A percentile compares a stretch with the other conserved stretches of the same genome.
Evolutionary conservation across 305 asterid species (phyloP).

Genomic region (Solanum chacoense): DNA sequence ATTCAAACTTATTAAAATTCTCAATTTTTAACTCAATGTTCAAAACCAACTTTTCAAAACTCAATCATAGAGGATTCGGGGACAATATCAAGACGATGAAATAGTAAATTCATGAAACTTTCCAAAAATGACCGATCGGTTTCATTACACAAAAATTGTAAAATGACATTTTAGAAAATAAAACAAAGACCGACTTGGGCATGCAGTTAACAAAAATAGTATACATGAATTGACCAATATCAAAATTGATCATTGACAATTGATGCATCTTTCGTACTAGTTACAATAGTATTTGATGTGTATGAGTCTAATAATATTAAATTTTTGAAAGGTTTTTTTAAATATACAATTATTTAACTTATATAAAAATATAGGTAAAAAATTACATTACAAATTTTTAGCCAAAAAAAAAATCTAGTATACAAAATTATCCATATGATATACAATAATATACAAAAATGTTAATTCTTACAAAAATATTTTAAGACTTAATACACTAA

Average conservation of each 20-base stretch:
- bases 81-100: background rate
- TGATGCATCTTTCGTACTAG: background rate
- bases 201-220: background rate
- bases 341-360: too few relatives aligned
- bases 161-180: too few relatives aligned
- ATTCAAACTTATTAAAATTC: background rate
- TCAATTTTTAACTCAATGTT: background rate
- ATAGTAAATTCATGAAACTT: background rate
- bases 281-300: background rate
- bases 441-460: too few relatives aligned
- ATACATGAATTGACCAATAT: background rate
- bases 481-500: background rate
- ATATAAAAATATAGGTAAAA: background rate
- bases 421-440: background rate
- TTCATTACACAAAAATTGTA: background rate
- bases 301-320: too few relatives aligned
- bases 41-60: background rate
- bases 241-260: too few relatives aligned
- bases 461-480: background rate
- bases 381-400: background rate
- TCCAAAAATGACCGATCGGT: background rate
- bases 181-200: background rate
- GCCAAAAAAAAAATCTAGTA: background rate
- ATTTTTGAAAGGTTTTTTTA: too few relatives aligned
- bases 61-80: background rate